Evolutionary conservation across 768 basidiomycete genomes (phyloP).

Genomic region (Fistulinella prunicolor): DNA sequence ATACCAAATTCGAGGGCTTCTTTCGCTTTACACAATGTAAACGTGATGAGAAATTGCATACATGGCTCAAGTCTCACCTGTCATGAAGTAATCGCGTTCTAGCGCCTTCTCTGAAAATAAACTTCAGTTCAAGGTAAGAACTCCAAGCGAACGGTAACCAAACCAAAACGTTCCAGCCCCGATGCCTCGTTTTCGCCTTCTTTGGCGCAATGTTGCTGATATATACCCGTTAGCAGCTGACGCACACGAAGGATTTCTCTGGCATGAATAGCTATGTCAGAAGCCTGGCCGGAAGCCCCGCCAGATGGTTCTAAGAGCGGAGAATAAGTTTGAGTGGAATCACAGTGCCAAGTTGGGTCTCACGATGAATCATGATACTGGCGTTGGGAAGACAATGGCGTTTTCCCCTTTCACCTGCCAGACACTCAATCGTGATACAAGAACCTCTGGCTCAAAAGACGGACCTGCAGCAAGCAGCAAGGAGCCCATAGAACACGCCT

Average conservation of each 20-base stretch:
- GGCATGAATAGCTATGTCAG: constrained; percentile 96
- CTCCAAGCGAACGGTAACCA: constrained; percentile 28
- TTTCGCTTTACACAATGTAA: constrained; percentile 51
- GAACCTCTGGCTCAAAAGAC: constrained; percentile 13
- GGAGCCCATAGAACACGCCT: constrained; percentile 96
- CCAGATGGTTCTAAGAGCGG: constrained; percentile 81
- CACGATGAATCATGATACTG: constrained; percentile 98
- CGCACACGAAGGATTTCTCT: constrained; percentile 92
- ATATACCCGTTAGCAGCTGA: constrained; percentile 79
- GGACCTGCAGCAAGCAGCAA: constrained; percentile 81
- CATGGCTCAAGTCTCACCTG: constrained; percentile 44
- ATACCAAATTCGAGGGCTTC: constrained; percentile 91
- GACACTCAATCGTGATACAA: constrained; percentile 13
- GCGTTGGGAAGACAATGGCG: constrained; percentile 90
- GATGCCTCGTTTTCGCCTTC: constrained; percentile 60
- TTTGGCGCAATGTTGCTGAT: constrained; percentile 79
- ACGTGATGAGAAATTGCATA: constrained; percentile 17
- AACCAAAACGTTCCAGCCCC: constrained; percentile 78
- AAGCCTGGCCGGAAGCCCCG: constrained; percentile 92
- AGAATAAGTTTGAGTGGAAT: constrained; percentile 7
- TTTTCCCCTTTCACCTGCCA: constrained; percentile 75
- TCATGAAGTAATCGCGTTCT: constrained; percentile 97
- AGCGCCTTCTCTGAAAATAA: constrained; percentile 69
- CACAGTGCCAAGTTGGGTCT: constrained; percentile 21
- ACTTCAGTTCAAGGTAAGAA: constrained; percentile 17